Evolutionary conservation across 768 basidiomycete species (phyloP).

Genomic region (Boletellus ananiceps): DNA sequence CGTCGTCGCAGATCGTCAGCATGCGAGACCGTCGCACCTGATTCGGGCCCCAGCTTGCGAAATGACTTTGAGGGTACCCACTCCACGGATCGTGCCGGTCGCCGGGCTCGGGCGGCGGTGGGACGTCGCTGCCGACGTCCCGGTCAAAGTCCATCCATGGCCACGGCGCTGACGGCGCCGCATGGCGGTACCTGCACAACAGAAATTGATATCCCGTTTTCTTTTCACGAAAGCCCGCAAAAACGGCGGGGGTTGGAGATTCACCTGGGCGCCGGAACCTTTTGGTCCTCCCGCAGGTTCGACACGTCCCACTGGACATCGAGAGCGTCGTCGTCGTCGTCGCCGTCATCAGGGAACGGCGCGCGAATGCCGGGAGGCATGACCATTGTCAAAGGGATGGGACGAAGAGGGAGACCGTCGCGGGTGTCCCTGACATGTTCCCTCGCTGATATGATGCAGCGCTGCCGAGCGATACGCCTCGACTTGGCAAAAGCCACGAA

Average conservation of each 20-base stretch:
- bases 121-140: constrained; percentile 9
- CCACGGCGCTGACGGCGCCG: constrained; percentile 39
- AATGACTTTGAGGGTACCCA: constrained; percentile 47
- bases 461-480: no score
- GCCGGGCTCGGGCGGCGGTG: background rate
- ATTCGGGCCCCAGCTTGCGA: constrained; percentile 49
- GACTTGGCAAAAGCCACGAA: no score
- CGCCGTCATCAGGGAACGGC: background rate
- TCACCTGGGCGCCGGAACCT: constrained; percentile 26
- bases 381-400: constrained; percentile 7
- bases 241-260: no score
- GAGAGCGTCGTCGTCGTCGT: background rate
- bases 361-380: constrained; percentile 8
- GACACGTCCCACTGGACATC: constrained; percentile 10
- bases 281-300: constrained; percentile 4
- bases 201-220: constrained; percentile 9
- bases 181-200: constrained; percentile 31
- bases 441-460: no score
- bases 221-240: background rate
- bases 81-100: constrained; percentile 23
- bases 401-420: background rate
- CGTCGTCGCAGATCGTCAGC: constrained; percentile 16
- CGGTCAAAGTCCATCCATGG: constrained; percentile 37
- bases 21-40: constrained; percentile 39
- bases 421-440: constrained; percentile 1